phyloP scores from a whole-genome alignment of 2,329 filamentous ascomycete species.

The Neofusicoccum parvum region DNA sequence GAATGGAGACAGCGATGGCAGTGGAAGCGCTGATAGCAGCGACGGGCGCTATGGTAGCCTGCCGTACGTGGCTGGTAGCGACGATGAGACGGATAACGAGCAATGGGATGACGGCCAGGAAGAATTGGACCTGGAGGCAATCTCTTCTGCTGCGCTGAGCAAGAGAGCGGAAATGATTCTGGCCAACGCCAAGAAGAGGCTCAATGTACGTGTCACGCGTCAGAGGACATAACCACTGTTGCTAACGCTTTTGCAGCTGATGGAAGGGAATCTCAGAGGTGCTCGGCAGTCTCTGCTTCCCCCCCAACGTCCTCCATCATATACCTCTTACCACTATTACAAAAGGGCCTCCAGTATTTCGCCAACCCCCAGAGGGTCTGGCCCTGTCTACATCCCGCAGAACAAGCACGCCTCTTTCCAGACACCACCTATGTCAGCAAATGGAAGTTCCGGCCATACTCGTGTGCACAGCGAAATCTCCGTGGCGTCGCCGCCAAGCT shows the following conservation, averaged over 20 bases:
- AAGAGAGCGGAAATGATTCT: conserved; percentile 86
- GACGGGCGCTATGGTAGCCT: conserved; percentile 34
- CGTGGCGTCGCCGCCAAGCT: conserved; percentile 34
- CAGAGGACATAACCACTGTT: background rate
- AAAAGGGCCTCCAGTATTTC: conserved; percentile 36
- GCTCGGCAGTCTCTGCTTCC: conserved; percentile 69
- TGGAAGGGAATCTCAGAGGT: conserved; percentile 87
- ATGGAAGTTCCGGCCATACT: conserved; percentile 37
- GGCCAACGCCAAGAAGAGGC: conserved; percentile 84
- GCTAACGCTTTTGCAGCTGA: conserved; percentile 62
- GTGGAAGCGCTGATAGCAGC: conserved; percentile 31
- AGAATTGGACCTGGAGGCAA: conserved; percentile 58
- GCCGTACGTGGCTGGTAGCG: conserved; percentile 25
- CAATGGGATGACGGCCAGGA: conserved; percentile 40
- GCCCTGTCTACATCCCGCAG: conserved; percentile 18
- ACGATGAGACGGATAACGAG: conserved; percentile 42
- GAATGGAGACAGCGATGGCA: conserved; percentile 11
- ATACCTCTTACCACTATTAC: conserved; percentile 44
- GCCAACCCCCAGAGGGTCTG: conserved; percentile 33
- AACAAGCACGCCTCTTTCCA: conserved; percentile 3
- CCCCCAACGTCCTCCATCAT: conserved; percentile 42
- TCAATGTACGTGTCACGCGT: conserved; percentile 67
- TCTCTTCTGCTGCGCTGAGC: conserved; percentile 75
- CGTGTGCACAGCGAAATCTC: conserved; percentile 47
- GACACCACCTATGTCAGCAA: conserved; percentile 33